Evolutionary conservation across 1,284 basidiomycete species (phyloP), one percentile per base, ranked within the genome.

Genomic region (Moesziomyces antarcticus): DNA sequence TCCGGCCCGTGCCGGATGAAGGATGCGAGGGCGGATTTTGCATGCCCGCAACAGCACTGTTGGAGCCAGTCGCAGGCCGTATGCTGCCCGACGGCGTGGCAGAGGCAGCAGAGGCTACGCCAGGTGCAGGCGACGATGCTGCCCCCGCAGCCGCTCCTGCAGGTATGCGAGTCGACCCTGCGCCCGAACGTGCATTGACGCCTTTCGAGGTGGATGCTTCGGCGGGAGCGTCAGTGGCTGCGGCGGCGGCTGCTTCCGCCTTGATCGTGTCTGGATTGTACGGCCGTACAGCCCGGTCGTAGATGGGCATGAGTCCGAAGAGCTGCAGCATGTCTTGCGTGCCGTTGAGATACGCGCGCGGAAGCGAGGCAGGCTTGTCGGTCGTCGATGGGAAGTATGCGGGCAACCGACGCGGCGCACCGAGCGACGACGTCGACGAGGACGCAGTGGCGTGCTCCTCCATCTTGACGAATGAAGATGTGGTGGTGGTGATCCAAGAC

Each of bases 251-350:
- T 20, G 41, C 43, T 13, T 61, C 64, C 7, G 56, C 64, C n/a
- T 64, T 62, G 50, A 64, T 42, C 18, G 47, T 51, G 3, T 67
- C 70, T 21, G 72, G 63, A 47, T 71, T 66, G 53, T 78, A 80
- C 0, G 78, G 76, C 3, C 75, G 67, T 13, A 80, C 78, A 20
- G 75, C 68, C 10, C 72, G 53, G 24, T 78, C 76, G 63, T 80
- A 80, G 51, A 80, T 65, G 13, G 78, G 76, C 63, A 74, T 73
- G 35, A 80, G 65, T 0, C 61, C 71, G 30, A 80, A 80, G 9
- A 78, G 55, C 10, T 50, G 43, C 9, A 80, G 51, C 71, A 78
- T 74, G 33, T 80, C 78, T 45, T 80, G 75, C 3, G 78, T 78
- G 9, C 75, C 78, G 40, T 80, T 76, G 24, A 80, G 63, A 27